Conservation (phyloP, 345 rosid genomes). For the Anacardium occidentale region DNA sequence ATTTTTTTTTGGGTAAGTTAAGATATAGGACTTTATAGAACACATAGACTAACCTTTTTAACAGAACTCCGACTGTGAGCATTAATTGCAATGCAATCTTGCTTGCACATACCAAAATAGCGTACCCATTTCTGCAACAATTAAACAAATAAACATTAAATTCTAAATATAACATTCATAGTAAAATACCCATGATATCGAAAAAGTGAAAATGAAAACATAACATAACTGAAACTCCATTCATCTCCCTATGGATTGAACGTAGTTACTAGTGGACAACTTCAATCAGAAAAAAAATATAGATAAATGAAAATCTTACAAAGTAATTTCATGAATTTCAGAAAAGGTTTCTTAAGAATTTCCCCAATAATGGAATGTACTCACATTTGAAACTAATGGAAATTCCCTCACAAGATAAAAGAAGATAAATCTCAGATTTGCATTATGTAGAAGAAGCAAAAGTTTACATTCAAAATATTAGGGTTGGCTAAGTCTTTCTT, state of each 20-base stretch:
- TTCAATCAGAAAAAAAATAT: no score
- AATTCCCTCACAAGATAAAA: no score
- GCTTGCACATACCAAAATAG: slow-evolving; percentile 65
- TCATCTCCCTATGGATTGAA: neutral
- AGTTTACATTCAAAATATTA: slow-evolving; percentile 61
- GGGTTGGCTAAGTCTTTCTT: slow-evolving; percentile 93
- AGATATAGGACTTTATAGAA: no score
- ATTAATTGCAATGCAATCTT: slow-evolving; percentile 69
- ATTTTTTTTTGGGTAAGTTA: no score
- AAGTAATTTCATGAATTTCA: no score
- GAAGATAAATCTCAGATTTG: no score
- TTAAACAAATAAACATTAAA: slow-evolving; percentile 4
- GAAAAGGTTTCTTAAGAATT: no score
- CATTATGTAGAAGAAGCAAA: neutral
- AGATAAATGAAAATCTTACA: neutral
- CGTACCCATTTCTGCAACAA: slow-evolving; percentile 71
- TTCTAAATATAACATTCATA: neutral
- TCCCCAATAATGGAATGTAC: no score
- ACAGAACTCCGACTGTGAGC: slow-evolving; percentile 87
- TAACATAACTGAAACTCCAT: neutral
- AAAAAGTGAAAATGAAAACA: neutral
- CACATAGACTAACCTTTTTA: slow-evolving; percentile 56
- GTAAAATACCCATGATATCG: neutral
- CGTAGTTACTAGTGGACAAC: no score
- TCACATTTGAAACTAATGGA: no score